A percentile compares a stretch with the other conserved stretches of the same genome.
Evolutionary conservation across 129 eudicot species (phyloP).

Genomic region (Artemisia argyi): DNA sequence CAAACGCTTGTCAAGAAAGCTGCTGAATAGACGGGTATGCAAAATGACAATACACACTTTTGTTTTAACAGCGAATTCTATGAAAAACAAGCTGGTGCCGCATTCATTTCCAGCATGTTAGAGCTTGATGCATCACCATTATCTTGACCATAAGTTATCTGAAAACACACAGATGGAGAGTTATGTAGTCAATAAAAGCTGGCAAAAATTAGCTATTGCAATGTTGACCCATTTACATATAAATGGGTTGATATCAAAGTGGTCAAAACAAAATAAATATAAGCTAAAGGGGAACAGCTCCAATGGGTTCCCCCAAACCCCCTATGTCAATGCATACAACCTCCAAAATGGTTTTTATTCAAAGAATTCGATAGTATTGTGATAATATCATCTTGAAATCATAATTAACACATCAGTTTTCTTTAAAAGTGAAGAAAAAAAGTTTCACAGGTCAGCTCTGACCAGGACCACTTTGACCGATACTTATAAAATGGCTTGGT

Average conservation of each 20-base stretch:
- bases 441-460: no score
- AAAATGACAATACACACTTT: conserved; percentile 33
- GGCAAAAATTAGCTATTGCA: background rate
- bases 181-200: background rate
- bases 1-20: conserved; percentile 32
- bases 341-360: background rate
- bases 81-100: conserved; percentile 23
- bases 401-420: no score
- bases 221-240: background rate
- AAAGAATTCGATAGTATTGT: no score
- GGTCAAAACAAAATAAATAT: no score
- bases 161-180: conserved; percentile 12
- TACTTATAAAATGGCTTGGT: no score
- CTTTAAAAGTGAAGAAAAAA: no score
- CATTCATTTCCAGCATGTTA: conserved; percentile 10
- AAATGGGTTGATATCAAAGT: no score
- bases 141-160: conserved; percentile 26
- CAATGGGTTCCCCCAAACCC: no score
- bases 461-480: no score
- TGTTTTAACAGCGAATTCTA: conserved; percentile 26
- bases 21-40: conserved; percentile 28
- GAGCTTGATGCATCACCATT: conserved; percentile 24
- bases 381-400: no score
- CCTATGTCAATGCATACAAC: no score
- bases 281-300: no score